Conservation (phyloP, 208 protist species). For the Angomonas ambiguus region DNA sequence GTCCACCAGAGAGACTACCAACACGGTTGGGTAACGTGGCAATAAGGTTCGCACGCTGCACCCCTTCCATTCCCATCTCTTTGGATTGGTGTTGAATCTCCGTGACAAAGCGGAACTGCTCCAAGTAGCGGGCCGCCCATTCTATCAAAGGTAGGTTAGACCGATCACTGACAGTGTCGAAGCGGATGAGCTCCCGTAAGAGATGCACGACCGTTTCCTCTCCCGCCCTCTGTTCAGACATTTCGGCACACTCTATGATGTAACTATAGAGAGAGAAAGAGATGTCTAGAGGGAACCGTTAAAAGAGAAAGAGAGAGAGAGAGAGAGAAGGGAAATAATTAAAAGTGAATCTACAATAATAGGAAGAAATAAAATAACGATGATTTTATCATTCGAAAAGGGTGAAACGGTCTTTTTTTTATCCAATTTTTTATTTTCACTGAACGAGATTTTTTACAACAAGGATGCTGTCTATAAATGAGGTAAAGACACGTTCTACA, state of each 20-base stretch:
- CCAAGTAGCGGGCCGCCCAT: conserved; percentile 24
- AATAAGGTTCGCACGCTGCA: not conserved
- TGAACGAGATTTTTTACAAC: not conserved
- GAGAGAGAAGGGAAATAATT: not conserved
- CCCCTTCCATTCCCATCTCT: conserved; percentile 14
- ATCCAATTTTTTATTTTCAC: not conserved
- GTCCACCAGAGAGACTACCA: conserved; percentile 19
- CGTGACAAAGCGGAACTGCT: conserved; percentile 14
- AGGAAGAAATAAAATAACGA: not conserved
- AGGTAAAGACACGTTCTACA: not conserved
- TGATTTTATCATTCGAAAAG: not conserved
- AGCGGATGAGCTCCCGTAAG: conserved; percentile 30
- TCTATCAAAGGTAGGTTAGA: conserved; percentile 36
- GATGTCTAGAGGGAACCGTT: no score
- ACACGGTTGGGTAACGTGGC: not conserved
- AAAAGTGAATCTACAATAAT: not conserved
- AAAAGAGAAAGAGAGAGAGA: conserved; percentile 2
- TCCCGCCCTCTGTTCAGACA: not conserved
- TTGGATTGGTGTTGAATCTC: no score
- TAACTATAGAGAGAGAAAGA: no score
- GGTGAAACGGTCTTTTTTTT: not conserved
- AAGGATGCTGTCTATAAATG: not conserved
- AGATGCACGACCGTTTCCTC: conserved; percentile 17
- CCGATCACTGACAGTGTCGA: conserved; percentile 28
- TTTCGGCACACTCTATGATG: no score